phyloP scores from a whole-genome alignment of 345 rosid species.

The Turnera subulata region DNA sequence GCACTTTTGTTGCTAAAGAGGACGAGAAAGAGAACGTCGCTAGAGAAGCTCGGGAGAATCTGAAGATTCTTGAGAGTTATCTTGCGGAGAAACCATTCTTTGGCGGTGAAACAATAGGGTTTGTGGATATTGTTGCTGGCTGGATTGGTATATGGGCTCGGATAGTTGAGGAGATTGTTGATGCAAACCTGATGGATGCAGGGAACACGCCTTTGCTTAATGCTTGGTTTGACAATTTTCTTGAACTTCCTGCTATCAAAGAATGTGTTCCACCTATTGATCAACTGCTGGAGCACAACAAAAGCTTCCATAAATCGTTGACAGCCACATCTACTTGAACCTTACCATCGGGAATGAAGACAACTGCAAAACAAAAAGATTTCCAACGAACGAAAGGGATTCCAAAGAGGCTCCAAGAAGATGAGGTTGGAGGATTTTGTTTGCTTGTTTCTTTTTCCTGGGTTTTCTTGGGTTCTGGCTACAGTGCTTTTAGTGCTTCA shows the following conservation, averaged over 20 bases:
- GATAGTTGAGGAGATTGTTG: constrained; percentile 19
- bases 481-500: neutral
- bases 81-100: constrained; percentile 23
- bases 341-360: too few species aligned
- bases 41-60: constrained; percentile 22
- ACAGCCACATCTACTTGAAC: constrained; percentile 12
- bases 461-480: too few species aligned
- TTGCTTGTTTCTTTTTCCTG: neutral
- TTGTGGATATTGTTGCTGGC: constrained; percentile 23
- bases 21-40: constrained; percentile 25
- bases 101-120: constrained; percentile 30
- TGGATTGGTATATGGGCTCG: constrained; percentile 30
- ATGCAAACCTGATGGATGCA: constrained; percentile 23
- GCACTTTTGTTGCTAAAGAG: constrained; percentile 10
- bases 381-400: constrained; percentile 70
- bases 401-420: constrained; percentile 93
- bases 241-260: constrained; percentile 24
- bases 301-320: constrained; percentile 10
- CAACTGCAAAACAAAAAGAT: too few species aligned
- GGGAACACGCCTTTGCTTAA: constrained; percentile 21
- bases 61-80: constrained; percentile 22
- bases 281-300: constrained; percentile 28
- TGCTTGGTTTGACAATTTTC: constrained; percentile 23
- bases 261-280: constrained; percentile 23
- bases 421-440: constrained; percentile 54